Percentiles rank a stretch among this genome's conserved stretches.
Evolutionary conservation across 1,139 yeast genomes (phyloP).

Genomic region (Meyerozyma athensensis): DNA sequence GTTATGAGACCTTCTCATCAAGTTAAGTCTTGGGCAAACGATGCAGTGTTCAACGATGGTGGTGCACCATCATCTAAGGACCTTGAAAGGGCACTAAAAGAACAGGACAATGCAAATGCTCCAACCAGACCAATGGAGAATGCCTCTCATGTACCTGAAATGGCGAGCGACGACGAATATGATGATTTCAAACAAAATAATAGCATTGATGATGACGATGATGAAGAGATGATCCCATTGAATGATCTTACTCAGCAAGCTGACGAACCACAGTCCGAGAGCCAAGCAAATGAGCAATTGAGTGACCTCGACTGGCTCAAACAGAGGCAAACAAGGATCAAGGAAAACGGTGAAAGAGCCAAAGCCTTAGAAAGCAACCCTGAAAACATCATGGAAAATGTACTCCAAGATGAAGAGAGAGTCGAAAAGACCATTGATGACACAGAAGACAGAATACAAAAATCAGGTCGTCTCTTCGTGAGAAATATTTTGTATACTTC

Average conservation of each 20-base stretch:
- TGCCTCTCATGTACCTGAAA: background rate
- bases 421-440: conserved; percentile 10
- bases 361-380: conserved; percentile 13
- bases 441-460: conserved; percentile 16
- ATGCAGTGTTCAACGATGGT: conserved; percentile 49
- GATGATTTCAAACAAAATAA: conserved; percentile 40
- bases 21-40: conserved; percentile 73
- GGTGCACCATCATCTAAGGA: conserved; percentile 48
- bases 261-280: conserved; percentile 14
- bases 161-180: conserved; percentile 36
- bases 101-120: conserved; percentile 16
- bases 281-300: conserved; percentile 50
- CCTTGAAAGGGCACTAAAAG: conserved; percentile 36
- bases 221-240: conserved; percentile 14
- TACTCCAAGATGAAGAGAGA: conserved; percentile 7
- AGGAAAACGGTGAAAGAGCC: conserved; percentile 36
- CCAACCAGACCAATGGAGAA: background rate
- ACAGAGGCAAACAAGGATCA: conserved; percentile 69
- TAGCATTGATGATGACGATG: conserved; percentile 16
- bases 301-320: conserved; percentile 90
- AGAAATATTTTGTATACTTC: conserved; percentile 82
- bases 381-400: no score
- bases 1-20: conserved; percentile 74
- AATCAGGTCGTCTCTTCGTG: conserved; percentile 78
- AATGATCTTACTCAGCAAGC: conserved; percentile 4